phyloP scores from a whole-genome alignment of 1,284 basidiomycete species.

The Irpex rosettiformis region DNA sequence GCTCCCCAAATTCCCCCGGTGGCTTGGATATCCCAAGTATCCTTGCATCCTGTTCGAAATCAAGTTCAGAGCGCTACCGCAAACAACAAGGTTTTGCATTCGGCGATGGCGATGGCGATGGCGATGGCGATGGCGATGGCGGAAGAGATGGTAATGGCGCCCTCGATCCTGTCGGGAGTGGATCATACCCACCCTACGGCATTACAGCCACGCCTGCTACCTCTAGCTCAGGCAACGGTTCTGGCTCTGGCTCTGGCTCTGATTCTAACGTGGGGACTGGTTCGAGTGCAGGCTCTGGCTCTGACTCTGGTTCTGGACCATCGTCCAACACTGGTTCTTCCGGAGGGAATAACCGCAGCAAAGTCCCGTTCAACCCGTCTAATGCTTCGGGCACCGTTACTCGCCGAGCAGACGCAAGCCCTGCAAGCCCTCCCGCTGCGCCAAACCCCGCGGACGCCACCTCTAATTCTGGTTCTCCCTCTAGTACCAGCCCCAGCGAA shows the following conservation, averaged over 20 bases:
- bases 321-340: background rate
- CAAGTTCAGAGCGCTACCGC: background rate
- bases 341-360: background rate
- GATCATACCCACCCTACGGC: background rate
- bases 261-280: background rate
- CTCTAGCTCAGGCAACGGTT: background rate
- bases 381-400: background rate
- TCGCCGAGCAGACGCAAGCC: background rate
- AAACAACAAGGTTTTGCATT: background rate
- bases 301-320: background rate
- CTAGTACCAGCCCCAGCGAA: background rate
- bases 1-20: background rate
- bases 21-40: background rate
- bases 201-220: background rate
- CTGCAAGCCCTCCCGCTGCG: background rate
- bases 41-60: background rate
- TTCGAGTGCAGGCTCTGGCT: background rate
- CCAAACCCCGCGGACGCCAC: background rate
- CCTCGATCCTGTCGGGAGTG: background rate
- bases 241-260: background rate
- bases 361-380: background rate
- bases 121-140: background rate
- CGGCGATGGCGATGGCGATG: background rate
- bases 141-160: background rate
- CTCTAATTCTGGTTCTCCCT: background rate